phyloP scores from a whole-genome alignment of 2,329 filamentous ascomycete genomes.

The Fonsecaea multimorphosa region DNA sequence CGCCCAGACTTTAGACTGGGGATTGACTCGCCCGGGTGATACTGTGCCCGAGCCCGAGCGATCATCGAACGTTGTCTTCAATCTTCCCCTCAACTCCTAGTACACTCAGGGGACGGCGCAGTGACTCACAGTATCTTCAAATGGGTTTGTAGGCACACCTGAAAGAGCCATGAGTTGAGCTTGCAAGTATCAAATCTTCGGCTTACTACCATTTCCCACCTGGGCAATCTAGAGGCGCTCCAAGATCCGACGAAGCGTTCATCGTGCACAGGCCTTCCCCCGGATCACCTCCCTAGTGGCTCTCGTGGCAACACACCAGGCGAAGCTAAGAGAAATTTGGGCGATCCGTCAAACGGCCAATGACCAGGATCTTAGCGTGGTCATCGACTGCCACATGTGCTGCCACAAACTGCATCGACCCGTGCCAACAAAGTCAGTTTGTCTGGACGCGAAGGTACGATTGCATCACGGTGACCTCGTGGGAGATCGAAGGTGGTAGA shows the following conservation, averaged over 20 bases:
- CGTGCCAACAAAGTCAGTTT: not conserved
- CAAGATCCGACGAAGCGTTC: conserved; percentile 4
- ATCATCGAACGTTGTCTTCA: not conserved
- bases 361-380: not conserved
- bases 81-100: not conserved
- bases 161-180: not conserved
- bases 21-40: not conserved
- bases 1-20: not conserved
- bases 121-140: not conserved
- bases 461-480: not conserved
- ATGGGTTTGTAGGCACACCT: not conserved
- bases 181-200: not conserved
- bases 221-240: not conserved
- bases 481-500: not conserved
- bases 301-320: conserved; percentile 3
- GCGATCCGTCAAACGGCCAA: not conserved
- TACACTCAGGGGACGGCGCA: not conserved
- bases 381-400: not conserved
- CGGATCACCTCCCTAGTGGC: conserved; percentile 5
- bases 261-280: conserved; percentile 10
- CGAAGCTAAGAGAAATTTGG: conserved; percentile 1
- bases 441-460: not conserved
- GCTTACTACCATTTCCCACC: not conserved
- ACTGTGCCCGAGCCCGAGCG: not conserved
- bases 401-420: no score